Evolutionary conservation across 2,329 filamentous ascomycete genomes (phyloP).

Genomic region (Pseudopithomyces chartarum): DNA sequence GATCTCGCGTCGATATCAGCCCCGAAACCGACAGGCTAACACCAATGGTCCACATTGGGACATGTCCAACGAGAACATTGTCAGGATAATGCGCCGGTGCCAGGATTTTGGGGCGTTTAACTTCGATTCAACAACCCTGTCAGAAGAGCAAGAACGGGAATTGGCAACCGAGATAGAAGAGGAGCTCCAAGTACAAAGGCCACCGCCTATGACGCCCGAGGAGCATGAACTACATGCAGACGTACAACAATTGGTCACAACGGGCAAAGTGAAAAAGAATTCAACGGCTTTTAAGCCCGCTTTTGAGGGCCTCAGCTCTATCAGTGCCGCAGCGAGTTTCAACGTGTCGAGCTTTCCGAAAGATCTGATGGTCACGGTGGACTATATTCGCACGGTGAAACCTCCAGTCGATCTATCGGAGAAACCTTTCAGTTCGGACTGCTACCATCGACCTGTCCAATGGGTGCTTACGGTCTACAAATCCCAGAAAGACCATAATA

Average conservation of each 20-base stretch:
- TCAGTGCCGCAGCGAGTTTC: conserved; percentile 53
- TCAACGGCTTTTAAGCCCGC: conserved; percentile 51
- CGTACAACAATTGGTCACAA: conserved; percentile 48
- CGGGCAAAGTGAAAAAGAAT: conserved; percentile 35
- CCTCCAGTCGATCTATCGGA: conserved; percentile 5
- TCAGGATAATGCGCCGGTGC: conserved; percentile 25
- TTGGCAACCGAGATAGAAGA: conserved; percentile 67
- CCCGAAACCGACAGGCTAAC: no score
- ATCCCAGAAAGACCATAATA: neutral
- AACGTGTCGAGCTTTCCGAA: no score
- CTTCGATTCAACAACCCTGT: conserved; percentile 48
- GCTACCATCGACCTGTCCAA: conserved; percentile 59
- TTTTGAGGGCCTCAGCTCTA: conserved; percentile 51
- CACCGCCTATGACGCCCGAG: conserved; percentile 46
- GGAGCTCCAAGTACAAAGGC: conserved; percentile 61
- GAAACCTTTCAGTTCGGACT: conserved; percentile 42
- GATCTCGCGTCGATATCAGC: no score
- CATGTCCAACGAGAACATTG: conserved; percentile 20
- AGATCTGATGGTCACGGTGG: conserved; percentile 55
- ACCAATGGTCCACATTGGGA: conserved; percentile 22
- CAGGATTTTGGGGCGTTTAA: conserved; percentile 31
- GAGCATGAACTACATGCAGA: conserved; percentile 52
- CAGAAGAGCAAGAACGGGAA: conserved; percentile 73
- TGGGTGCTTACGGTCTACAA: conserved; percentile 59
- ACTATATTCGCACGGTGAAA: conserved; percentile 57